Conservation (phyloP, 2,329 filamentous ascomycete species). For the Coniochaeta pulveracea region DNA sequence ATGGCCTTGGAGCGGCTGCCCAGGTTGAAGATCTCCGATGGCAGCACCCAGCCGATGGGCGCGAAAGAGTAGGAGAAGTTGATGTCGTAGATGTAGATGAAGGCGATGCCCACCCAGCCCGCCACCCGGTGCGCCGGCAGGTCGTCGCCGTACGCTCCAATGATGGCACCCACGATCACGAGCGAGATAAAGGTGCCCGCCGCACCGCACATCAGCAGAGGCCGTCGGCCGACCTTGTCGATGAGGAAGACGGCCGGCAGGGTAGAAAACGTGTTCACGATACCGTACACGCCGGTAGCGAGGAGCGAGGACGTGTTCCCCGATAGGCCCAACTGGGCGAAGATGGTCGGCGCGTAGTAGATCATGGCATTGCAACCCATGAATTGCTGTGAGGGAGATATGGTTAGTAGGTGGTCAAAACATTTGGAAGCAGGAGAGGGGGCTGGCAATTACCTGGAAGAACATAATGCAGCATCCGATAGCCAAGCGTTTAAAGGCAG, state of each 20-base stretch:
- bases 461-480: constrained; percentile 46
- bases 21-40: constrained; percentile 44
- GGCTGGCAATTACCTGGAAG: too few relatives aligned
- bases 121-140: constrained; percentile 34
- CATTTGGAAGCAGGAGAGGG: too few relatives aligned
- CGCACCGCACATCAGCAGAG: constrained; percentile 42
- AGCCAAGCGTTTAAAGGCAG: constrained; percentile 28
- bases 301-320: constrained; percentile 41
- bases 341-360: constrained; percentile 20
- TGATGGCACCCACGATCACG: constrained; percentile 42
- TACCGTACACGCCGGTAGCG: constrained; percentile 50
- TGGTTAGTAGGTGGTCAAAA: too few relatives aligned
- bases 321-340: constrained; percentile 19
- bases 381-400: too few relatives aligned
- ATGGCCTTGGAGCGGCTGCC: constrained; percentile 44
- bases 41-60: constrained; percentile 42
- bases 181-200: constrained; percentile 38
- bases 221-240: constrained; percentile 46
- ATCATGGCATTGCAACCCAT: constrained; percentile 8
- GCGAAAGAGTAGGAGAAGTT: constrained; percentile 24
- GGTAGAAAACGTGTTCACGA: constrained; percentile 45
- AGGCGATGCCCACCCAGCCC: constrained; percentile 47
- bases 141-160: constrained; percentile 32
- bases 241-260: constrained; percentile 46
- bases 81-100: constrained; percentile 44